These are phyloP conservation scores for Lichtheimia corymbifera DNA, from an alignment of 371 early-diverging fungal species.

Conservation along the genomic window DNA sequence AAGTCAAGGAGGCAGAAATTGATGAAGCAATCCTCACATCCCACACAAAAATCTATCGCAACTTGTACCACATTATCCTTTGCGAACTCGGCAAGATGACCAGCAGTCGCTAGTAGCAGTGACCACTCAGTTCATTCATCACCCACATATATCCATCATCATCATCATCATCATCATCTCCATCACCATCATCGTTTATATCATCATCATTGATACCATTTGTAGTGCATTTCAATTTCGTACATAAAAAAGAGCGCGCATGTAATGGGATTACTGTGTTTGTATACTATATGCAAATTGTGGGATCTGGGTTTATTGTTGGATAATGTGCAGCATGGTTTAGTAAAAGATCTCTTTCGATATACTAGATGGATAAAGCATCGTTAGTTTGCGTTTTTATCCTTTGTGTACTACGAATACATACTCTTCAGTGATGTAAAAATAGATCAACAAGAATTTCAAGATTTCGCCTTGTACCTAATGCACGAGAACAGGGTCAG, in stretches of 20 bases:
- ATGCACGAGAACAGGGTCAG: not conserved
- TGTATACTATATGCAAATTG: not conserved
- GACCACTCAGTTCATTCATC: not conserved
- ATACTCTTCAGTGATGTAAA: slow-evolving; percentile 23
- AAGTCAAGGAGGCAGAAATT: slow-evolving; percentile 37
- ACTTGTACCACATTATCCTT: slow-evolving; percentile 26
- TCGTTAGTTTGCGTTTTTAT: not conserved
- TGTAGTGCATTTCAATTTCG: too few relatives aligned
- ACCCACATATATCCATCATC: too few relatives aligned
- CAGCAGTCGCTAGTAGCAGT: not conserved
- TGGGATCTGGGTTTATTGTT: too few relatives aligned
- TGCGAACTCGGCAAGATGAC: slow-evolving; percentile 27
- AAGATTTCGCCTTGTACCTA: slow-evolving; percentile 20
- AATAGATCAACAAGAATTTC: slow-evolving; percentile 20
- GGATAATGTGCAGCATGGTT: not conserved
- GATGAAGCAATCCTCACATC: slow-evolving; percentile 10
- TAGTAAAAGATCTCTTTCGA: slow-evolving; percentile 7
- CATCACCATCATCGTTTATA: too few relatives aligned
- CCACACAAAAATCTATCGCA: slow-evolving; percentile 23
- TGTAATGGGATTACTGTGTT: not conserved
- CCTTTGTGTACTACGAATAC: not conserved
- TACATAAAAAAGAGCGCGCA: too few relatives aligned
- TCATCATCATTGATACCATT: too few relatives aligned
- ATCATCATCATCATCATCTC: too few relatives aligned
- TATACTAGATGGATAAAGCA: not conserved